Percentiles rank a stretch among this genome's conserved stretches.
Conservation (phyloP, 78 protist genomes). For the Dictyostelium citrinum region DNA sequence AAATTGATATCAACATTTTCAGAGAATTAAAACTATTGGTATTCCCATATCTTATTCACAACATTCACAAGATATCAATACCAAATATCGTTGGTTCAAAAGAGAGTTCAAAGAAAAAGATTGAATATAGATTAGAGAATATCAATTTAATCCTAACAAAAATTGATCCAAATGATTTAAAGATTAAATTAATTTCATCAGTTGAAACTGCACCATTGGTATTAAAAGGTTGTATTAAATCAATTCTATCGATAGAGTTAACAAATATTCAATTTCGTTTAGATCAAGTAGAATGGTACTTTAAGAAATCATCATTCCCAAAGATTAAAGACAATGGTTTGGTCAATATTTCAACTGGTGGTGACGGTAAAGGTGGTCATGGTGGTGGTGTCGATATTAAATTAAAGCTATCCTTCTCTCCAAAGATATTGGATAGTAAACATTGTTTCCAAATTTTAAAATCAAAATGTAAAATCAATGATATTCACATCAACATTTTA, state of each 20-base stretch:
- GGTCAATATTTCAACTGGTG: conserved; percentile 30
- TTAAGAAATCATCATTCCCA: conserved; percentile 33
- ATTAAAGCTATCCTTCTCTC: conserved; percentile 41
- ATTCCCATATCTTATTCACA: conserved; percentile 32
- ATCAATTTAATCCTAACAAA: conserved; percentile 42
- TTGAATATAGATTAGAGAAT: conserved; percentile 45
- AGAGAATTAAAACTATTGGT: conserved; percentile 19
- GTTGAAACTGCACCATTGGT: conserved; percentile 25
- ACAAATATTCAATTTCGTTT: conserved; percentile 50
- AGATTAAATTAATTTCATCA: not conserved
- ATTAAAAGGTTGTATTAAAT: conserved; percentile 8
- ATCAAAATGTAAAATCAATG: conserved; percentile 39
- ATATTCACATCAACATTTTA: conserved; percentile 16
- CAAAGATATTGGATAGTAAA: conserved; percentile 13
- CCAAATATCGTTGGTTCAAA: conserved; percentile 33
- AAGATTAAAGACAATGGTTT: conserved; percentile 56
- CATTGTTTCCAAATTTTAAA: not conserved
- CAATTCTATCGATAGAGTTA: conserved; percentile 24
- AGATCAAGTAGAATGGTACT: conserved; percentile 43
- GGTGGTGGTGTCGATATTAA: conserved; percentile 36
- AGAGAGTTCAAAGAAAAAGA: conserved; percentile 20
- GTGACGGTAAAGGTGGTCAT: conserved; percentile 3
- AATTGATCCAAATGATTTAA: conserved; percentile 43
- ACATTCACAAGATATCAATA: conserved; percentile 3
- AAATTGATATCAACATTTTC: conserved; percentile 6